Base-by-base conservation (phyloP, 2,329 filamentous ascomycete genomes). In the Aspergillus uvarum region DNA sequence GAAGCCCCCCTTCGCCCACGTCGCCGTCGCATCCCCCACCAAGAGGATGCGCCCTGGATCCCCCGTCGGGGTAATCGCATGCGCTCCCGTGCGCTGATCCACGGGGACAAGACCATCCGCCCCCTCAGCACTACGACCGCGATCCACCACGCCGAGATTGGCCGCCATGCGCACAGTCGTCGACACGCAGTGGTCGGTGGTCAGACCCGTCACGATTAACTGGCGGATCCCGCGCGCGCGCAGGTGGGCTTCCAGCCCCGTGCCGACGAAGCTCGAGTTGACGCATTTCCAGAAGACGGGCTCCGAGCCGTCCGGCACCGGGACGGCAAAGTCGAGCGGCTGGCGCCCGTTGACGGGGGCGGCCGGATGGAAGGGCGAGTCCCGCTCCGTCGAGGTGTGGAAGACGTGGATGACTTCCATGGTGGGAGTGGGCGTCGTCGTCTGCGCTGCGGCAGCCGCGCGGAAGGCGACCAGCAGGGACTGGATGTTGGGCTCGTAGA, bases 131-230 rank as follows among this genome's bases (percentile, higher is more conserved):
- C 70, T 66, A 21, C 65, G 61, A 47, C 70, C 66, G 21, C 65
- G 61, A 61, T 79, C 74, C 47, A 77, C 74, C 16, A 82, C 76
- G 5, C 74, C 72, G 47, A 82, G 56, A 61, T 83, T 82, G 19
- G 70, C 76, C 1, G 80, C 80, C 79, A 82, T 81, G 7, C 81
- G 75, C 24, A 76, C 74, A 2, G 77, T 79, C 4, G 80, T 82
- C 59, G 76, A 80, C 14, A 83, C 79, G 56, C 80, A 83, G 61
- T 82, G 80, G 66, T 82, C 81, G 38, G 80, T 81, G 3, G 77
- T 80, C 58, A 82, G 60, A 0, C 80, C 81, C 2, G 69, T 70
- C 29, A 82, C 65, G 19, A 81, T 59, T 0, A 81, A 68, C 59
- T 80, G 77, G 10, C 73, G 59, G 16, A 80, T 69, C 0, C 64